Conservation (phyloP, 306 rosid species). For the Medicago lupulina region DNA sequence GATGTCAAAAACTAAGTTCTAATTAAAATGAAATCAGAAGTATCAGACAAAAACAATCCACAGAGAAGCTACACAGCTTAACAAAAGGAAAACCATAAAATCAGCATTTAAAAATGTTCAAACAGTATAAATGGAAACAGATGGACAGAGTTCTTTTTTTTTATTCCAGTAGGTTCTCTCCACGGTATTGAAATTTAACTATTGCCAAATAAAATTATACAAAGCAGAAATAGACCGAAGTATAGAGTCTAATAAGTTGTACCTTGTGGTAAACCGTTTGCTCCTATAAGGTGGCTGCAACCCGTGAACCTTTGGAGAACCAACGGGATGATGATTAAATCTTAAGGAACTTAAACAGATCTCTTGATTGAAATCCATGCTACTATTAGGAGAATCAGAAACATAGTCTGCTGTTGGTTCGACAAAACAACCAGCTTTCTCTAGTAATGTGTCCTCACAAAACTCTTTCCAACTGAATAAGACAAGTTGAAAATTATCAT, state of each 20-base stretch:
- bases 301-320: slow-evolving; percentile 46
- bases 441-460: slow-evolving; percentile 74
- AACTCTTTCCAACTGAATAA: slow-evolving; percentile 85
- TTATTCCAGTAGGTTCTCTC: background rate
- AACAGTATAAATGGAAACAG: slow-evolving; percentile 6
- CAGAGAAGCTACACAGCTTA: background rate
- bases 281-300: slow-evolving; percentile 58
- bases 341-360: slow-evolving; percentile 55
- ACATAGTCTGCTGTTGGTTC: slow-evolving; percentile 46
- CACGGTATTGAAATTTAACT: slow-evolving; percentile 10
- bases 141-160: background rate
- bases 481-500: slow-evolving; percentile 39
- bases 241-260: slow-evolving; percentile 24
- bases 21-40: slow-evolving; percentile 35
- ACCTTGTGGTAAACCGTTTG: slow-evolving; percentile 59
- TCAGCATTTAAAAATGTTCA: background rate
- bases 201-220: slow-evolving; percentile 12
- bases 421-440: slow-evolving; percentile 66
- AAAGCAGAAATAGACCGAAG: background rate
- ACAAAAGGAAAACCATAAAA: slow-evolving; percentile 18
- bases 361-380: slow-evolving; percentile 47
- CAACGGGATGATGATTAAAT: slow-evolving; percentile 34
- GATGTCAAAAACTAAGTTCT: slow-evolving; percentile 30
- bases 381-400: slow-evolving; percentile 40
- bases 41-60: background rate